phyloP scores from a whole-genome alignment of 805 yeast genomes.

The Yarrowia yakushimensis region DNA sequence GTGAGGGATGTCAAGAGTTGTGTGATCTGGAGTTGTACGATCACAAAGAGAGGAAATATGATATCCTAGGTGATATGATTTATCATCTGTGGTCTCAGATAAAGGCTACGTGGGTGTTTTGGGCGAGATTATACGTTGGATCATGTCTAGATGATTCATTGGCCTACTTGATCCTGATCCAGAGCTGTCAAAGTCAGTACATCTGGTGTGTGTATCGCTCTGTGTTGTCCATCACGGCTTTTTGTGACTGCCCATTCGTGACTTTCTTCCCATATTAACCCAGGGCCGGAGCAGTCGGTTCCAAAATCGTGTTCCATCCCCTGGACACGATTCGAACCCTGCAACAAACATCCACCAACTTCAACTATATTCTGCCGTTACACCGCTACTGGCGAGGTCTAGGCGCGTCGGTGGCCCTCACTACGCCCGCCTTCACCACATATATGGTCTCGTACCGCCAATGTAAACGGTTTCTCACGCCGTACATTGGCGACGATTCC shows the following conservation, averaged over 20 bases:
- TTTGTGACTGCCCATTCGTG: neutral
- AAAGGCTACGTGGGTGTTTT: no score
- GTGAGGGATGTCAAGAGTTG: no score
- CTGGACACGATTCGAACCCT: conserved; percentile 44
- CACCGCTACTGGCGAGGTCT: conserved; percentile 43
- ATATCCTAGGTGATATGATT: no score
- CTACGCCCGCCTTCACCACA: conserved; percentile 44
- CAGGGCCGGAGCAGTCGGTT: conserved; percentile 28
- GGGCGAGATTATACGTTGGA: no score
- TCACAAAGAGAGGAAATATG: no score
- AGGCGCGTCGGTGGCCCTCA: conserved; percentile 40
- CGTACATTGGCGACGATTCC: conserved; percentile 38
- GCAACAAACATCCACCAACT: conserved; percentile 42
- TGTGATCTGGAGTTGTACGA: no score
- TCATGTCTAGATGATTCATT: no score
- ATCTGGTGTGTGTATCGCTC: no score
- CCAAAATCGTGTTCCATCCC: conserved; percentile 23
- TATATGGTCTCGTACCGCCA: conserved; percentile 43
- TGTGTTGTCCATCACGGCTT: no score
- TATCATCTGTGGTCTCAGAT: no score
- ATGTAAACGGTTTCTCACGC: conserved; percentile 39
- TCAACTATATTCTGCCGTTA: conserved; percentile 40
- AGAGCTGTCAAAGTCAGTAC: no score
- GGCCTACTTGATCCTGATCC: no score
- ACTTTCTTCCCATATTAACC: neutral